These are phyloP conservation scores for Podaxis carcinomalis DNA, from an alignment of 768 basidiomycete genomes.

Conservation along the genomic window DNA sequence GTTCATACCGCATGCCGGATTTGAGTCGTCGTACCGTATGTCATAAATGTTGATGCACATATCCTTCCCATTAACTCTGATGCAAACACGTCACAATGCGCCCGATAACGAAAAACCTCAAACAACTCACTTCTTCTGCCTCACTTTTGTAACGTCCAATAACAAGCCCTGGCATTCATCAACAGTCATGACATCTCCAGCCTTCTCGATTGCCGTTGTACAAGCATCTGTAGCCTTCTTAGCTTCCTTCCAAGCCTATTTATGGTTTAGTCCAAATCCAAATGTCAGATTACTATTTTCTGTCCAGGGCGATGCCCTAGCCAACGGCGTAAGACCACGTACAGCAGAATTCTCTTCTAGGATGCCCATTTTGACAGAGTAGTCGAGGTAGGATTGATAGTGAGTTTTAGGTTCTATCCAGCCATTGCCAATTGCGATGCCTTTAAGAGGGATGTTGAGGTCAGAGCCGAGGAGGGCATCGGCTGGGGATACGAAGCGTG, in stretches of 20 bases:
- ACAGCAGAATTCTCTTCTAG: conserved; percentile 72
- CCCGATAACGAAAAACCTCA: not conserved
- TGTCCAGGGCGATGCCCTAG: not conserved
- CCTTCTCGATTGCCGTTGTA: conserved; percentile 35
- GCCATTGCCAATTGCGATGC: conserved; percentile 92
- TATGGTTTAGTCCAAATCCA: not conserved
- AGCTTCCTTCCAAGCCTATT: conserved; percentile 58
- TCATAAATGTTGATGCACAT: conserved; percentile 96
- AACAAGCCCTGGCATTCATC: conserved; percentile 59
- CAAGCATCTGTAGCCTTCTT: conserved; percentile 61
- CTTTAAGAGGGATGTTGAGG: conserved; percentile 61
- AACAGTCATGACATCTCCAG: conserved; percentile 54
- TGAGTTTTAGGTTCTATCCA: conserved; percentile 93
- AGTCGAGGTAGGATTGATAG: conserved; percentile 89
- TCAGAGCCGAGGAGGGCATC: conserved; percentile 66
- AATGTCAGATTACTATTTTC: not conserved
- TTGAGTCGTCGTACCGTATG: conserved; percentile 80
- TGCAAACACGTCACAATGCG: not conserved
- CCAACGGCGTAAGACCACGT: conserved; percentile 17
- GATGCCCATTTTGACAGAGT: conserved; percentile 72
- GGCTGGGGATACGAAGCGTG: conserved; percentile 39
- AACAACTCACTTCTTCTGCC: conserved; percentile 32
- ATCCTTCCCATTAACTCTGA: conserved; percentile 60
- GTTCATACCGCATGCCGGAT: conserved; percentile 93
- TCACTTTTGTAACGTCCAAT: conserved; percentile 35